A percentile compares a stretch with the other conserved stretches of the same genome.
phyloP scores from a whole-genome alignment of 768 basidiomycete species.

The Leccinum sublutescens region DNA sequence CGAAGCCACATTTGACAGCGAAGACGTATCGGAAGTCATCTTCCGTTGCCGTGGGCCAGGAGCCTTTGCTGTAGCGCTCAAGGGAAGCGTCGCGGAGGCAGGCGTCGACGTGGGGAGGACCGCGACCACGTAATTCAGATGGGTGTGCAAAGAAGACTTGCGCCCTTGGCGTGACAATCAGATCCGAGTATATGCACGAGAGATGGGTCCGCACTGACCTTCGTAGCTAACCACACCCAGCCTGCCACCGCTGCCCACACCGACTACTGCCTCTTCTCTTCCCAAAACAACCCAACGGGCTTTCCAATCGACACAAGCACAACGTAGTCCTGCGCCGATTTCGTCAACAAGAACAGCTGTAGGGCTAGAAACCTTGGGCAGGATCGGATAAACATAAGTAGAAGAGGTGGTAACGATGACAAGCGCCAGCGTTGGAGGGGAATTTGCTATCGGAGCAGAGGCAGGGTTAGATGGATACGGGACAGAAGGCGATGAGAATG shows the following conservation, averaged over 20 bases:
- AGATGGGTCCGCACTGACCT: conserved; percentile 45
- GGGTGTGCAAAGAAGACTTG: conserved; percentile 75
- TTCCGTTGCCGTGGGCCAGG: conserved; percentile 24
- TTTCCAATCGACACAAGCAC: conserved; percentile 76
- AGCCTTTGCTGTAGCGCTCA: conserved; percentile 57
- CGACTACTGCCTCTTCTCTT: conserved; percentile 87
- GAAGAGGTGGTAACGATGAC: conserved; percentile 88
- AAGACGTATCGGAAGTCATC: conserved; percentile 15
- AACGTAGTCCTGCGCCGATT: conserved; percentile 80
- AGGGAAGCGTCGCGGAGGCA: conserved; percentile 46
- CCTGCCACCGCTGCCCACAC: conserved; percentile 77
- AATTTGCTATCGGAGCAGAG: conserved; percentile 8
- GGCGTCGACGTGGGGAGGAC: conserved; percentile 83
- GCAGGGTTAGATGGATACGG: conserved; percentile 16
- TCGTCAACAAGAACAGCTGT: conserved; percentile 77
- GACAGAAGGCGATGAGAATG: conserved; percentile 14
- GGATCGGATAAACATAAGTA: conserved; percentile 72
- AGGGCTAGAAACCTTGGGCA: conserved; percentile 68
- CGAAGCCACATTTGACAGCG: not conserved
- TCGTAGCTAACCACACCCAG: conserved; percentile 90
- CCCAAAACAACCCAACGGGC: conserved; percentile 80
- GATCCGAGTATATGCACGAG: not conserved
- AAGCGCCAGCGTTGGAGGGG: conserved; percentile 52
- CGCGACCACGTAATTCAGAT: conserved; percentile 84
- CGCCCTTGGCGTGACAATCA: conserved; percentile 14